Conservation (phyloP, 2,329 filamentous ascomycete species). For the Aspergillus aculeatus region DNA sequence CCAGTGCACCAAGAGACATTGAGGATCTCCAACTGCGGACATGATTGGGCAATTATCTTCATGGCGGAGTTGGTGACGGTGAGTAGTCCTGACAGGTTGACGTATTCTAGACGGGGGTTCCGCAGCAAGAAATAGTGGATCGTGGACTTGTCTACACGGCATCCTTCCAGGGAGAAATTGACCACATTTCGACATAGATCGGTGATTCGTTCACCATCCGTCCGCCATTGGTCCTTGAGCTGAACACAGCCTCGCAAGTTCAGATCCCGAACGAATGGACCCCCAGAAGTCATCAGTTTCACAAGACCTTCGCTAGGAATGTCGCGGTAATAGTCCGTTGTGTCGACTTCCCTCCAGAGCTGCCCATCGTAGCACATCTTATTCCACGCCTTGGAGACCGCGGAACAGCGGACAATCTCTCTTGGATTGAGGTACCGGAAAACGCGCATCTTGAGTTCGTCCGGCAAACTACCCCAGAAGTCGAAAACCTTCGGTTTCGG, state of each 20-base stretch:
- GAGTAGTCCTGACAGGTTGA: slow-evolving; percentile 81
- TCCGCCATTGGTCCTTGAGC: slow-evolving; percentile 75
- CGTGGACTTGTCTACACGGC: slow-evolving; percentile 74
- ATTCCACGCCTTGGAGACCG: slow-evolving; percentile 76
- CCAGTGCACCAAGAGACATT: slow-evolving; percentile 93
- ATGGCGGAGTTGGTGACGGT: slow-evolving; percentile 77
- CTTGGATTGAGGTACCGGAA: slow-evolving; percentile 74
- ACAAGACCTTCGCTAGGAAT: slow-evolving; percentile 82
- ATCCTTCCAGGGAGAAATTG: slow-evolving; percentile 85
- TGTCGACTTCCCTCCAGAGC: slow-evolving; percentile 82
- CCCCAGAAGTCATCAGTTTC: slow-evolving; percentile 79
- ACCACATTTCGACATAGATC: slow-evolving; percentile 83
- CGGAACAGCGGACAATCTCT: slow-evolving; percentile 75
- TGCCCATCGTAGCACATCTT: slow-evolving; percentile 90
- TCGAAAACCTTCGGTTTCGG: slow-evolving; percentile 51
- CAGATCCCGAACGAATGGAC: slow-evolving; percentile 85
- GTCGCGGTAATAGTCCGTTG: slow-evolving; percentile 79
- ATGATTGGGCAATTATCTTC: slow-evolving; percentile 79
- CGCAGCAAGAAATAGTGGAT: slow-evolving; percentile 76
- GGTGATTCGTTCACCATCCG: slow-evolving; percentile 66
- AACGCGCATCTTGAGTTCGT: slow-evolving; percentile 77
- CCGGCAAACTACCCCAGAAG: slow-evolving; percentile 78
- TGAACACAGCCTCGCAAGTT: slow-evolving; percentile 92
- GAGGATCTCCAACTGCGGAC: slow-evolving; percentile 75
- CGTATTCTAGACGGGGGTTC: slow-evolving; percentile 74